phyloP scores from a whole-genome alignment of 2,329 filamentous ascomycete genomes.

The Aureobasidium mangrovei region DNA sequence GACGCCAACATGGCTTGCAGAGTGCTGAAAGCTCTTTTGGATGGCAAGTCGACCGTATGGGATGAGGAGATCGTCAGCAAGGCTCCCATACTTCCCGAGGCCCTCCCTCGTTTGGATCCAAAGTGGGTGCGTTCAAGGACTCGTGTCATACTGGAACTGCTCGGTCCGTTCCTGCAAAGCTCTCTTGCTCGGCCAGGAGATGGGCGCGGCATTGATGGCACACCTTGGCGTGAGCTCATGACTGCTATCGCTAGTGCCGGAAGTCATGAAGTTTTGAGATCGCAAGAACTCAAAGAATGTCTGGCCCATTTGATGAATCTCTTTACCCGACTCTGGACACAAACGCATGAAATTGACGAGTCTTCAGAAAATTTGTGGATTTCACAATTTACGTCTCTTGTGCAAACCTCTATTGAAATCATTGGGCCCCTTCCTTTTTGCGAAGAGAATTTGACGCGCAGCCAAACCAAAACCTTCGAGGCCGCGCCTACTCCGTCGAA shows the following conservation, averaged over 20 bases:
- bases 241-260: conserved; percentile 57
- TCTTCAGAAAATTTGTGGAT: conserved; percentile 32
- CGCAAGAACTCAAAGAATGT: conserved; percentile 71
- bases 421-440: conserved; percentile 44
- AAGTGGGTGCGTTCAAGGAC: conserved; percentile 78
- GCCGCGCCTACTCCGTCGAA: conserved; percentile 59
- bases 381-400: conserved; percentile 43
- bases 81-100: conserved; percentile 47
- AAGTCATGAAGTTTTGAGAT: conserved; percentile 82
- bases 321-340: conserved; percentile 60
- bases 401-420: conserved; percentile 39
- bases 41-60: conserved; percentile 55
- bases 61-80: conserved; percentile 60
- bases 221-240: conserved; percentile 43
- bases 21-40: conserved; percentile 66
- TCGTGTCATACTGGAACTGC: conserved; percentile 52
- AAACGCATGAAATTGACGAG: conserved; percentile 36
- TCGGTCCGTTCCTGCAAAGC: conserved; percentile 45
- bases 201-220: conserved; percentile 19
- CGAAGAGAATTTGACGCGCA: conserved; percentile 41
- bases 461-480: conserved; percentile 52
- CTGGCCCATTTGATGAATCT: conserved; percentile 63
- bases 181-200: conserved; percentile 35
- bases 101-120: conserved; percentile 73
- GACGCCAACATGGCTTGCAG: conserved; percentile 54